Evolutionary conservation across 768 basidiomycete species (phyloP).

Genomic region (Suillus cothurnatus): DNA sequence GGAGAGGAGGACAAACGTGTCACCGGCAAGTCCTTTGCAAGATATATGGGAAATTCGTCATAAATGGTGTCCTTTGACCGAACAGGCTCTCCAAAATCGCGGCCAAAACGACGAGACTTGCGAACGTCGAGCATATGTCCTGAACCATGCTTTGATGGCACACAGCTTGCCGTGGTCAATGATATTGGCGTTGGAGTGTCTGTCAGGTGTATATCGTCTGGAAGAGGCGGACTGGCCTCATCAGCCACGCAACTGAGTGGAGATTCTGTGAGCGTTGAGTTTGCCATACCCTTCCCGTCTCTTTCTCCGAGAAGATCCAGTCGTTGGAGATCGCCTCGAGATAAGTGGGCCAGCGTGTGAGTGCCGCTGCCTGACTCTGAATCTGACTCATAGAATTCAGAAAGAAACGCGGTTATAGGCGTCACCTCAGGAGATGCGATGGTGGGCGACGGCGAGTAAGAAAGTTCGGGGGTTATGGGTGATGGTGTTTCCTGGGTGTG

Average conservation of each 20-base stretch:
- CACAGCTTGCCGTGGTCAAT: neutral
- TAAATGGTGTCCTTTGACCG: neutral
- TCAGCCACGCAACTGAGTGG: neutral
- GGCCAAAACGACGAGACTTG: constrained; percentile 15
- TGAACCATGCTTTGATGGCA: neutral
- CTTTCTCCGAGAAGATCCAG: neutral
- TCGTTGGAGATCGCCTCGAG: neutral
- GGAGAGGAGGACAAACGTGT: neutral
- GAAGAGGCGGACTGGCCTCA: neutral
- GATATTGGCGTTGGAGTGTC: neutral
- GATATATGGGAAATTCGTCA: neutral
- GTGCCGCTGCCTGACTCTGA: neutral
- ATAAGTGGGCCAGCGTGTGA: neutral
- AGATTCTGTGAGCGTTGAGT: neutral
- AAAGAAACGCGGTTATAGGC: constrained; percentile 11
- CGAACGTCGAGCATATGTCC: neutral
- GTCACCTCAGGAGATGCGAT: constrained; percentile 17
- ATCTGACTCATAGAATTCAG: constrained; percentile 13
- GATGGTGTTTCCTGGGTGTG: constrained; percentile 14
- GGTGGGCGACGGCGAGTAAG: constrained; percentile 8
- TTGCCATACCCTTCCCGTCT: neutral
- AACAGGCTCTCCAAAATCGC: constrained; percentile 9
- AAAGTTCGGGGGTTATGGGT: constrained; percentile 25
- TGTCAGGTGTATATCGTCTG: neutral
- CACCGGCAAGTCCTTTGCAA: neutral